These are phyloP conservation scores for Exidia glandulosa DNA, from an alignment of 768 basidiomycete species.

Conservation along the genomic window DNA sequence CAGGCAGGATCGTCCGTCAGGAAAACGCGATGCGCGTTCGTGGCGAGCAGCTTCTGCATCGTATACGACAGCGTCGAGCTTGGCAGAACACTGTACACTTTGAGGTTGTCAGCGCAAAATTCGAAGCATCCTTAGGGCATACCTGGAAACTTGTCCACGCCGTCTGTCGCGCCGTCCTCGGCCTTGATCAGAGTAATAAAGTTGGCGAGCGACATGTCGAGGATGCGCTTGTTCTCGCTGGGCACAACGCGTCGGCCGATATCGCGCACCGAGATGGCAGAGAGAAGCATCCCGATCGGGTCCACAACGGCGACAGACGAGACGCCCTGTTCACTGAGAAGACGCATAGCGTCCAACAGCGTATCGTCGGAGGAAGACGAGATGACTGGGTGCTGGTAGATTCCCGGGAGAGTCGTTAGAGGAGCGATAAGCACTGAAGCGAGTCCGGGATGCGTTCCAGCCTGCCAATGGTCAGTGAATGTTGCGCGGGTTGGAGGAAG, in stretches of 20 bases:
- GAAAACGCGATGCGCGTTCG: slow-evolving; percentile 71
- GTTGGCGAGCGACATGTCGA: slow-evolving; percentile 55
- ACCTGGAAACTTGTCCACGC: slow-evolving; percentile 69
- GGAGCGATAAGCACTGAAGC: slow-evolving; percentile 44
- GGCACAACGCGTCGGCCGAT: slow-evolving; percentile 73
- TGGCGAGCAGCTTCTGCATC: slow-evolving; percentile 72
- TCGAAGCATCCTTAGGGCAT: too few species aligned
- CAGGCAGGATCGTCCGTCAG: slow-evolving; percentile 49
- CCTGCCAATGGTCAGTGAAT: background rate
- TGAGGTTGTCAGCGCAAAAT: too few species aligned
- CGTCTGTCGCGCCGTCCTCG: slow-evolving; percentile 65
- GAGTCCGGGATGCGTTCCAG: slow-evolving; percentile 40
- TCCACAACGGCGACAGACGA: slow-evolving; percentile 73
- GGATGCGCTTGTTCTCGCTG: slow-evolving; percentile 66
- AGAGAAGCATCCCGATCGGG: slow-evolving; percentile 43
- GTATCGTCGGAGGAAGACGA: slow-evolving; percentile 47
- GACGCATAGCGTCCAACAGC: slow-evolving; percentile 70
- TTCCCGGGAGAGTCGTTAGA: slow-evolving; percentile 26
- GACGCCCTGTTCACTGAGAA: slow-evolving; percentile 80
- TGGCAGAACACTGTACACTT: slow-evolving; percentile 67
- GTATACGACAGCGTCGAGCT: slow-evolving; percentile 56
- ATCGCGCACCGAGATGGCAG: slow-evolving; percentile 76
- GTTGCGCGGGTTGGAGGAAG: background rate
- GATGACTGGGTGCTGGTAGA: slow-evolving; percentile 35
- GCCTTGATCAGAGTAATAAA: slow-evolving; percentile 70